These are phyloP conservation scores for Citropsis articulata DNA, from an alignment of 345 rosid species.

Conservation along the genomic window DNA sequence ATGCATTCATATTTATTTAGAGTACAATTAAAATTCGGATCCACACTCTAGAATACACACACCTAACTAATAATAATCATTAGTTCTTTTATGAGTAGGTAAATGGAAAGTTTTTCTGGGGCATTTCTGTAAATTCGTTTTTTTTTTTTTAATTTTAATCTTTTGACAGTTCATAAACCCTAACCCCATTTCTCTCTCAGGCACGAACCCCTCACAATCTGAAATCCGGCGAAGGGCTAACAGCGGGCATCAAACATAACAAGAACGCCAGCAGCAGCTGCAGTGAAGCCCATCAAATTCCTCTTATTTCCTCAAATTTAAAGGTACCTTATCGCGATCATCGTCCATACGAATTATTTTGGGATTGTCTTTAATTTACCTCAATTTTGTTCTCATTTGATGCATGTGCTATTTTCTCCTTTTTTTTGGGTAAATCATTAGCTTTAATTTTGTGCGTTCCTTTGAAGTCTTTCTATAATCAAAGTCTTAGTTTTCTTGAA, in stretches of 20 bases:
- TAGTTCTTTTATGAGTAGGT: no score
- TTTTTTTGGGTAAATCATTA: not conserved
- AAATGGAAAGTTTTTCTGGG: no score
- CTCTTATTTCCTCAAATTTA: constrained; percentile 23
- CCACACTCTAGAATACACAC: no score
- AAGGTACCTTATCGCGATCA: constrained; percentile 17
- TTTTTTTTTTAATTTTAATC: no score
- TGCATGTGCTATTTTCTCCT: not conserved
- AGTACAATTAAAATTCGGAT: no score
- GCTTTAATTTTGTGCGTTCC: not conserved
- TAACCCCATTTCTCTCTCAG: no score
- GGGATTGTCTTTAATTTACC: constrained; percentile 4
- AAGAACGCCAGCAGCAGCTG: not conserved
- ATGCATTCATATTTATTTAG: no score
- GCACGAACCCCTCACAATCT: no score
- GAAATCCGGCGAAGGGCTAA: no score
- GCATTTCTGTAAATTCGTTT: no score
- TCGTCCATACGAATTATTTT: not conserved
- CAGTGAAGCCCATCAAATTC: constrained; percentile 6
- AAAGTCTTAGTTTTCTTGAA: not conserved
- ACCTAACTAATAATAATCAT: no score
- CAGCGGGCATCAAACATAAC: not conserved
- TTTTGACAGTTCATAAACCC: no score
- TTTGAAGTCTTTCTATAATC: not conserved
- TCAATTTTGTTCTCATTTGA: not conserved